Base-by-base conservation (phyloP, 106 monocot species). In the Acorus calamus region DNA sequence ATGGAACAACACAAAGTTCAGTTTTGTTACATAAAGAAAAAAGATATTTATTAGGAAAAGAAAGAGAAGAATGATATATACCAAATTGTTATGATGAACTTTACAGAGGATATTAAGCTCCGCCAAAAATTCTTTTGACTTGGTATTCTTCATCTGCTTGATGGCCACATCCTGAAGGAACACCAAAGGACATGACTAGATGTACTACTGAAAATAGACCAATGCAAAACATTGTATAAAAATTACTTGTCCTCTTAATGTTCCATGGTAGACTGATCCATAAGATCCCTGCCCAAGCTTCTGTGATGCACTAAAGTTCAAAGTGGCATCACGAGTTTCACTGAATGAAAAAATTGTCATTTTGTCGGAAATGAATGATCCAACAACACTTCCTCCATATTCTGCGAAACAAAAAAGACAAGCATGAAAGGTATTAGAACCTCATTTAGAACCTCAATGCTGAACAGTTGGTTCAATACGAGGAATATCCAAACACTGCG, bases 271-370 rank as follows among this genome's bases (percentile, higher is more conserved):
- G 9, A 60, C 60, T 50, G 44, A 60, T n/a, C 69, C 69, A 69
- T 69, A 60, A 61, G 53, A 70, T 53, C 70, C 70, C 46, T 70
- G 70, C 9, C 70, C 61, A 61, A 70, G 45, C 60, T 70, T 61
- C 2, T 53, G 53, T 61, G 61, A 60, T 70, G n/a, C 52, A 70
- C 61, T 54, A 61, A 70, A 70, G 28, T 70, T 61, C 12, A 44
- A 61, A 13, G 70, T 70, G 0, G 53, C 61, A 46, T 53, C 46
- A 9, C 61, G 53, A 53, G 61, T 14, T 70, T 70, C 61, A 44
- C n/a, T 7, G 43, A 61, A 61, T 61, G 70, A 54, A 13, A 70
- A 70, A 70, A 70, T 52, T 46, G 60, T 53, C 44, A 53, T 42
- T 54, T 46, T 70, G 14, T 51, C 49, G 11, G 70, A 46, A 11